Base-by-base conservation (phyloP, 2,329 filamentous ascomycete genomes). In the Tolypocladium guangdongense region DNA sequence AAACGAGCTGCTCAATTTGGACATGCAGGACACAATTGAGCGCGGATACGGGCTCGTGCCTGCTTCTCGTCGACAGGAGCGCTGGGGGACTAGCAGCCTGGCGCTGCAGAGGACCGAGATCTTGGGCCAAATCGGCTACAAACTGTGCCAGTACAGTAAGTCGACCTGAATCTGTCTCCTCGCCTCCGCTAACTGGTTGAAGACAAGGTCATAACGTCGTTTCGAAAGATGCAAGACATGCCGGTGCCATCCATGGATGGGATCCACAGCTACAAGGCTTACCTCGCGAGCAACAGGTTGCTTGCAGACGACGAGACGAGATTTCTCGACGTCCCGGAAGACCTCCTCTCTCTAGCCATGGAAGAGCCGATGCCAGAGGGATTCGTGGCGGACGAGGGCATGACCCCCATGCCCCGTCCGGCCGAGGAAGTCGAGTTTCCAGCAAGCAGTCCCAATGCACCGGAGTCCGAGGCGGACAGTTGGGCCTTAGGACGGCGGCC, bases 1-100 rank as follows among this genome's bases (percentile, higher is more conserved):
- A 68, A 84, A 90, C 62, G 83, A 91, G 54, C 77, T 96, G 1
- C 79, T 81, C 20, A 74, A 76, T 0, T 69, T 93, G 1, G 91
- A 96, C 62, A 71, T 70, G 22, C 69, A 71, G 1, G 80, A 83
- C 59, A 79, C 79, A 0, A 72, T 77, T 56, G 70, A 66, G 10
- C 66, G 74, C 3, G 68, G 71, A 0, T 61, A 72, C 33, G 67
- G 72, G 7, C 73, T 78, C 22, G 58, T 76, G 4, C 84, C 79
- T 4, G 82, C 83, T 0, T 87, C 83, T 1, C 71, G 84, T 32
- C 73, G 85, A 10, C 72, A 73, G 2, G 82, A 85, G 32, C 74
- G 69, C 5, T 71, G 77, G 54, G 73, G 74, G 3, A 78, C 78
- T 1, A 75, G 73, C 6, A 80, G 84, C 51, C 65, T 85, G 45